Base-by-base conservation (phyloP, 441 rosid genomes). In the Isatis lusitanica region DNA sequence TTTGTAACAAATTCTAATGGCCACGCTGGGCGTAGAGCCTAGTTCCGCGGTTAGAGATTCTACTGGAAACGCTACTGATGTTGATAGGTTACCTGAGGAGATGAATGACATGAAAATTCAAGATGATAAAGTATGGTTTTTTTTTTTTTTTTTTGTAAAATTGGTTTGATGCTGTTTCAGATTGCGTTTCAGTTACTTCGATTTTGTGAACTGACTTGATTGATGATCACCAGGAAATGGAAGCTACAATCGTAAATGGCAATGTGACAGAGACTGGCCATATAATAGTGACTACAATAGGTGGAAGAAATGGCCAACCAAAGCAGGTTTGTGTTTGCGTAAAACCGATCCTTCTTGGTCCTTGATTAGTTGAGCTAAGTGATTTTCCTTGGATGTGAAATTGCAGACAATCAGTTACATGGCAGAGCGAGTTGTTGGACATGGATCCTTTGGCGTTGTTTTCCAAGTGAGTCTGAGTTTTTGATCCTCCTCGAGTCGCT, bases 351-450 rank as follows among this genome's bases (percentile, higher is more conserved):
- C 0, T 44, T 57, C 36, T 56, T 24, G 16, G 31, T 36, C 28
- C 31, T 35, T 18, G 0, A 7, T 33, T 53, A 35, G 48, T 55
- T 52, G 36, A 16, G 24, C 12, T 57, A 40, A 38, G 58, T 74
- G 6, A 35, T 3, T 73, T 35, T 64, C 35, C 40, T 50, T 47
- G 67, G 17, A 44, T 74, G 55, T 31, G 17, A 15, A 33, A 64
- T 79, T 77, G 18, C 84, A 94, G 99, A 90, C 98, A 2, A 94
- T 94, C 63, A 94, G 97, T 82, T 94, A 92, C 83, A 94, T 94
- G 97, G 99, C 99, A 17, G 99, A 94, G 82, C 92, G 93, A 46
- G 92, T 85, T 50, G 97, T 94, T 73, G 99, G 99, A 26, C 92
- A 93, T 5, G 99, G 99, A 66, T 93, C 99, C 53, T 95, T 95